These are phyloP conservation scores for Gonapodya sp. DNA, from an alignment of 192 early-diverging fungal species.

Conservation along the genomic window DNA sequence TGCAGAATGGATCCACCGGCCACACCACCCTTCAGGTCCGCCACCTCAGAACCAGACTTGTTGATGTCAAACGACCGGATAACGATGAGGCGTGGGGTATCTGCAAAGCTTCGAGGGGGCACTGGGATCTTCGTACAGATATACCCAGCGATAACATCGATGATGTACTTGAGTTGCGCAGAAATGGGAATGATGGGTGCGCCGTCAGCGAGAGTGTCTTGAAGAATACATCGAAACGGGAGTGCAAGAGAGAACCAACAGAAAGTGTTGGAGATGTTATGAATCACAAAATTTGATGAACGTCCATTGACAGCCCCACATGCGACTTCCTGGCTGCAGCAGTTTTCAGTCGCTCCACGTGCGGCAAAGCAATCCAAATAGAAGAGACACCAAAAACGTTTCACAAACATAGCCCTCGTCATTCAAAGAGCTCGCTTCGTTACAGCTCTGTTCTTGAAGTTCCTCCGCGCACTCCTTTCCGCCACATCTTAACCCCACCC, in stretches of 20 bases:
- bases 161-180: slow-evolving; percentile 97
- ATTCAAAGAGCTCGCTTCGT: too few species aligned
- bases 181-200: slow-evolving; percentile 97
- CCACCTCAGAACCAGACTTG: slow-evolving; percentile 92
- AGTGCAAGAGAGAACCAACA: too few species aligned
- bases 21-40: slow-evolving; percentile 90
- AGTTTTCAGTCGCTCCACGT: too few species aligned
- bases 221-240: too few species aligned
- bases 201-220: slow-evolving; percentile 75
- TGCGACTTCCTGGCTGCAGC: too few species aligned
- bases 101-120: slow-evolving; percentile 81
- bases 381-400: slow-evolving; percentile 12
- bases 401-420: neutral
- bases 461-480: too few species aligned
- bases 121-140: slow-evolving; percentile 93
- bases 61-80: slow-evolving; percentile 99
- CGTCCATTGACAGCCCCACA: too few species aligned
- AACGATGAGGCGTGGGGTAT: slow-evolving; percentile 87
- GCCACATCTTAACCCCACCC: too few species aligned
- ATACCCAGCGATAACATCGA: slow-evolving; percentile 96
- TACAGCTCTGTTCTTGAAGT: too few species aligned
- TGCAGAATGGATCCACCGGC: slow-evolving; percentile 92
- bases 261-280: too few species aligned
- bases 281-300: too few species aligned
- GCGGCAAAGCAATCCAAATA: too few species aligned